Conservation (phyloP, 495 filamentous ascomycete species). For the Hypoxylon rickii region DNA sequence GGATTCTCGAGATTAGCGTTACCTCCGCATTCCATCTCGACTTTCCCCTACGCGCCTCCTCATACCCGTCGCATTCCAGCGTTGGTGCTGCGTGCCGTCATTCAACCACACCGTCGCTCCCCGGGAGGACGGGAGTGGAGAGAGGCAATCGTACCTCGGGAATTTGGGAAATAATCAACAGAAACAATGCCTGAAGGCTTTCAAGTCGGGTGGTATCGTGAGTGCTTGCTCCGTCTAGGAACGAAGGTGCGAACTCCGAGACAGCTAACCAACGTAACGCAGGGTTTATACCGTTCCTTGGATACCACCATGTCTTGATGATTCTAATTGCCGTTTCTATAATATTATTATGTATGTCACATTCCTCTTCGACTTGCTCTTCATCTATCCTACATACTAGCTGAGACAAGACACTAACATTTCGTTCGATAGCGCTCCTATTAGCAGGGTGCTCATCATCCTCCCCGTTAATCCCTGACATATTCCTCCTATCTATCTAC, state of each 20-base stretch:
- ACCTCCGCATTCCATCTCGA: slow-evolving; percentile 36
- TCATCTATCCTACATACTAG: neutral
- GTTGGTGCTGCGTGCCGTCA: slow-evolving; percentile 31
- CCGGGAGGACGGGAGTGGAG: slow-evolving; percentile 49
- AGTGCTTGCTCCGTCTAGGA: slow-evolving; percentile 21
- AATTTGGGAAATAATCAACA: slow-evolving; percentile 22
- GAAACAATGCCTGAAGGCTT: slow-evolving; percentile 42
- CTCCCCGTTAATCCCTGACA: slow-evolving; percentile 73
- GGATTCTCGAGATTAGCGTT: slow-evolving; percentile 35
- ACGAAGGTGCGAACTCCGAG: neutral
- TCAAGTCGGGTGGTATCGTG: slow-evolving; percentile 54
- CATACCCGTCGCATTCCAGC: slow-evolving; percentile 32
- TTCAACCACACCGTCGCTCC: slow-evolving; percentile 42
- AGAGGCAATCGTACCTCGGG: slow-evolving; percentile 29
- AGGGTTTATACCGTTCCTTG: slow-evolving; percentile 93
- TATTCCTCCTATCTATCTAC: slow-evolving; percentile 80
- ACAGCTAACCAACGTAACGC: slow-evolving; percentile 29
- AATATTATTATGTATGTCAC: slow-evolving; percentile 84
- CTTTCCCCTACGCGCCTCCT: slow-evolving; percentile 14
- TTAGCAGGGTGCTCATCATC: slow-evolving; percentile 80
- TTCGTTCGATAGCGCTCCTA: slow-evolving; percentile 63
- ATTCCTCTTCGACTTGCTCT: neutral
- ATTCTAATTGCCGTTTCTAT: slow-evolving; percentile 92
- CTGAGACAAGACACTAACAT: slow-evolving; percentile 22
- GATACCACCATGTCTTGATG: slow-evolving; percentile 99